Base-by-base conservation (phyloP, 371 early-diverging fungal genomes). In the Actinomucor elegans region DNA sequence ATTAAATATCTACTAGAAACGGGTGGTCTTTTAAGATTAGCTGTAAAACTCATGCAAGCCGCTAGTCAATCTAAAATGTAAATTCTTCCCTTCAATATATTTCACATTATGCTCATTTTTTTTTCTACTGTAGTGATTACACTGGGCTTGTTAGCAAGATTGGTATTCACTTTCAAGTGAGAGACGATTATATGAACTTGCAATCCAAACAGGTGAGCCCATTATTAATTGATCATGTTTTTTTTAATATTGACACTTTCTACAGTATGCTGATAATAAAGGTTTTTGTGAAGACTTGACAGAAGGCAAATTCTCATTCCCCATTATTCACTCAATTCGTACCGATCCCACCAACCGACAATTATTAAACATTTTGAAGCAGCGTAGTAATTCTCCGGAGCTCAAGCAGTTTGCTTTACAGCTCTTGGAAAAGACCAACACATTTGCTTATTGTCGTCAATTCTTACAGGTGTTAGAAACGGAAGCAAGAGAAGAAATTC, bases 281-380 rank as follows among this genome's bases (percentile, higher is more conserved):
- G 95, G 97, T 11, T 98, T 91, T 63, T 95, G 94, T 54, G 97
- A 98, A 67, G 98, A 98, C 64, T 64, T 98, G 46, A 94, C 94
- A 0, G 97, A 98, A 73, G 98, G 98, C 57, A 98, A 98, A 71
- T 96, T 94, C 63, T 95, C 96, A 2, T 97, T 90, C 59, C 94
- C 94, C 1, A 86, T 96, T 50, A 91, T 94, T 20, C 95, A 93
- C 52, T 85, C 90, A 7, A 90, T 96, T 36, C 79, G 84, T 0
- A 55, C 73, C 0, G 79, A 85, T 45, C 64, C 81, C 1, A 61
- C 59, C 12, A 84, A 82, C 40, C 75, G 83, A 1, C 89, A 89
- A 61, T 62, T 94, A 14, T 48, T 79, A 66, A 89, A 87, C 59
- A 98, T 98, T 26, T 57, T 98, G 37, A 84, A 86, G 47, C 96